phyloP scores from a whole-genome alignment of 257 asterid genomes.

The Cinchona pubescens region DNA sequence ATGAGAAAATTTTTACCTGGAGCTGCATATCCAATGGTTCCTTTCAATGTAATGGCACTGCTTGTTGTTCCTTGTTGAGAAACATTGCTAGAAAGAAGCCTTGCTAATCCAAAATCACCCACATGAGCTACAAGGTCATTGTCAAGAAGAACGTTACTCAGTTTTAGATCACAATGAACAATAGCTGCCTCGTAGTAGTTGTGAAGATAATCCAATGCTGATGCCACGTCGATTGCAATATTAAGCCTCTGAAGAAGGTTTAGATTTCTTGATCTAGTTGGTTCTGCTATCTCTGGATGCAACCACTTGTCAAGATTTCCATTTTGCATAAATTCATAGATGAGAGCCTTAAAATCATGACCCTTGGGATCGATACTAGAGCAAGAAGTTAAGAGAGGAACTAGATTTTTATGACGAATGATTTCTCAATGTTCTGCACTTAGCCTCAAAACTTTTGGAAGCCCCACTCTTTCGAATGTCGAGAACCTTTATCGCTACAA shows the following conservation, averaged over 20 bases:
- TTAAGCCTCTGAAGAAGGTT: conserved; percentile 13
- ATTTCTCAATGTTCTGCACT: conserved; percentile 19
- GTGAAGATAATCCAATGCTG: conserved; percentile 22
- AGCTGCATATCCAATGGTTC: conserved; percentile 19
- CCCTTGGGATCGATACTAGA: conserved; percentile 16
- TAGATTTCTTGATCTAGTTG: background rate
- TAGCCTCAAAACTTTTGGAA: conserved; percentile 18
- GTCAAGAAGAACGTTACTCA: conserved; percentile 26
- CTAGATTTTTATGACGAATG: conserved; percentile 18
- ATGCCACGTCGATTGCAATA: conserved; percentile 15
- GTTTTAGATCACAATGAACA: conserved; percentile 29
- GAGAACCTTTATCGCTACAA: conserved; percentile 17
- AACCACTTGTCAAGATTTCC: conserved; percentile 19
- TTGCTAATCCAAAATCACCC: background rate
- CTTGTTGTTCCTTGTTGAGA: conserved; percentile 3
- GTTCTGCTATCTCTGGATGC: conserved; percentile 1
- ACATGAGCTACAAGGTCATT: too few relatives aligned
- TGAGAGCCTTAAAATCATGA: conserved; percentile 17
- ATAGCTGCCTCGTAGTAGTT: conserved; percentile 14
- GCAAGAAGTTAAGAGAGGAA: conserved; percentile 15
- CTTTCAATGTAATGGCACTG: conserved; percentile 8
- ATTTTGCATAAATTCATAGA: conserved; percentile 21
- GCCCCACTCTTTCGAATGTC: conserved; percentile 7
- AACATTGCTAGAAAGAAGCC: background rate
- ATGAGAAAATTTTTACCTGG: conserved; percentile 1